A percentile compares a stretch with the other conserved stretches of the same genome.
phyloP scores from a whole-genome alignment of 2,329 filamentous ascomycete genomes.

The Neonectria neomacrospora region DNA sequence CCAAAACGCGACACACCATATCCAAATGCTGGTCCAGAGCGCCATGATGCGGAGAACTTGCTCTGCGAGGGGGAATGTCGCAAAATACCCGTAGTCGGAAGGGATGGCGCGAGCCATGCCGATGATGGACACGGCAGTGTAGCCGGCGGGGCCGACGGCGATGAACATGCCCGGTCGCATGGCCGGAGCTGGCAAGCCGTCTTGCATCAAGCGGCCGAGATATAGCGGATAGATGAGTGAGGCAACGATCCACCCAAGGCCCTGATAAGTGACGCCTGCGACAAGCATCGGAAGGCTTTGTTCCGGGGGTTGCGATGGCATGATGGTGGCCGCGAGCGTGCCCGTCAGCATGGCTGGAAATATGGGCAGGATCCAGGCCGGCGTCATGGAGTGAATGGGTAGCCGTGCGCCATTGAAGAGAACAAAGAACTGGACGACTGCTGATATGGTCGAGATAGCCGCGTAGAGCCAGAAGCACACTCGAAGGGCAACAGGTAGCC shows the following conservation, averaged over 20 bases:
- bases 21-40: conserved; percentile 41
- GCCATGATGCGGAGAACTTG: conserved; percentile 41
- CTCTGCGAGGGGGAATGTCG: conserved; percentile 35
- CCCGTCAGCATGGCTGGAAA: conserved; percentile 46
- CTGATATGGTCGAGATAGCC: conserved; percentile 44
- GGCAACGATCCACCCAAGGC: conserved; percentile 43
- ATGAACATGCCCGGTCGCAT: conserved; percentile 45
- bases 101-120: conserved; percentile 41
- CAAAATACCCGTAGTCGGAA: conserved; percentile 42
- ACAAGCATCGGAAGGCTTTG: conserved; percentile 42
- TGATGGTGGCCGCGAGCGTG: conserved; percentile 40
- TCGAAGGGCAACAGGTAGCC: conserved; percentile 58
- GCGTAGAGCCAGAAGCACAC: conserved; percentile 65
- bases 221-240: conserved; percentile 41
- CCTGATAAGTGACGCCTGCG: conserved; percentile 43
- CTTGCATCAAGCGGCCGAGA: conserved; percentile 42
- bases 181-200: conserved; percentile 41
- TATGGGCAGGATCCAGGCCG: conserved; percentile 46
- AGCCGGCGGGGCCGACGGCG: conserved; percentile 40
- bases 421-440: conserved; percentile 43
- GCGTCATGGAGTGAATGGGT: conserved; percentile 44
- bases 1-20: conserved; percentile 45
- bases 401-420: conserved; percentile 45
- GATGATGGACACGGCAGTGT: conserved; percentile 42
- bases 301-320: conserved; percentile 40